Percentiles rank a stretch among this genome's conserved stretches.
These are phyloP conservation scores for Pezicula carpinea DNA, from an alignment of 2,329 filamentous ascomycete genomes.

Conservation along the genomic window DNA sequence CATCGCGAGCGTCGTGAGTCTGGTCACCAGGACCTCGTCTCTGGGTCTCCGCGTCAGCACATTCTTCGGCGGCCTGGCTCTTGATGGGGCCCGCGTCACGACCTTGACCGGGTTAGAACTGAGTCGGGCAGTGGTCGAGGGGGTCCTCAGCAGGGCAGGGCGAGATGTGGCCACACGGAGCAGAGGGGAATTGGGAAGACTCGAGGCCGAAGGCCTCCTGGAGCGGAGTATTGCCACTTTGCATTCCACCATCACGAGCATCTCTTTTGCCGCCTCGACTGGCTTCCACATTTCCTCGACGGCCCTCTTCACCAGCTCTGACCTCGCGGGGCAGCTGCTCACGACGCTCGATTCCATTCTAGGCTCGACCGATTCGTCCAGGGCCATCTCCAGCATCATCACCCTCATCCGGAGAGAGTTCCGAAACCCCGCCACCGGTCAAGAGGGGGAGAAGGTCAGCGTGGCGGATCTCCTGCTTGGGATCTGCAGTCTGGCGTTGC, in stretches of 20 bases:
- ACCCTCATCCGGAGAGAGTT: conserved; percentile 61
- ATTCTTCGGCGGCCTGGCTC: conserved; percentile 31
- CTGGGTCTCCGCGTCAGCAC: conserved; percentile 37
- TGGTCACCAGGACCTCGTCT: conserved; percentile 56
- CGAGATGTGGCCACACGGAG: conserved; percentile 28
- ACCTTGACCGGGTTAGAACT: conserved; percentile 34
- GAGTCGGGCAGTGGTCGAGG: conserved; percentile 32
- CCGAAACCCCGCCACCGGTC: conserved; percentile 55
- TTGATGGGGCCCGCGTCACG: conserved; percentile 32
- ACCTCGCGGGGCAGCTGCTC: conserved; percentile 53
- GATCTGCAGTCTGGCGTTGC: conserved; percentile 54
- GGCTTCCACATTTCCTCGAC: conserved; percentile 55
- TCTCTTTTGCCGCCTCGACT: conserved; percentile 57
- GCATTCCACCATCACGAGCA: conserved; percentile 51
- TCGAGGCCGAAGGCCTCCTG: conserved; percentile 52
- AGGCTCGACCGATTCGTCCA: conserved; percentile 64
- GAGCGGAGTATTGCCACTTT: conserved; percentile 52
- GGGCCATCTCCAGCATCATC: conserved; percentile 63
- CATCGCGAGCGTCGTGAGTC: conserved; percentile 54
- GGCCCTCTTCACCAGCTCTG: conserved; percentile 48
- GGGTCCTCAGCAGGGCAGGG: conserved; percentile 31
- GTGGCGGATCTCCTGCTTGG: conserved; percentile 58
- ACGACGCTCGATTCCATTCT: conserved; percentile 59
- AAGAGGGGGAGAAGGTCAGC: conserved; percentile 53
- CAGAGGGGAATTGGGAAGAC: conserved; percentile 37